These are phyloP conservation scores for Entophlyctis luteolus DNA, from an alignment of 192 early-diverging fungal species.

Conservation along the genomic window DNA sequence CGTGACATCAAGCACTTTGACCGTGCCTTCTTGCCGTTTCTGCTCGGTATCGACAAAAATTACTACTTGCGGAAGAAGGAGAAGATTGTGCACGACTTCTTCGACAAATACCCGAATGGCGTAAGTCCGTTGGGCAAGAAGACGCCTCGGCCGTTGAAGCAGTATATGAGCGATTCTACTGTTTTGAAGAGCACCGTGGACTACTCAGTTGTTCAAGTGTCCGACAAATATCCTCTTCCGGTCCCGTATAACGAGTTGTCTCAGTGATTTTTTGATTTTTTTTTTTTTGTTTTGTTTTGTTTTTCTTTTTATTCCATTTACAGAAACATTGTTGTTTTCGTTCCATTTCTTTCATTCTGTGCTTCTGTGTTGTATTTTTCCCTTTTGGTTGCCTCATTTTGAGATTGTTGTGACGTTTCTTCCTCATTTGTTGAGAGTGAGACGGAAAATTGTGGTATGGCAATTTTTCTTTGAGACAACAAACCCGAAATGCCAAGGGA, in stretches of 20 bases:
- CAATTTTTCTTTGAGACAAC: no score
- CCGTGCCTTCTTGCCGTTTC: not conserved
- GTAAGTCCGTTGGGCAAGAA: not conserved
- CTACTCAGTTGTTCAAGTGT: not conserved
- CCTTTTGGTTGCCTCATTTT: not conserved
- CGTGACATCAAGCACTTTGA: not conserved
- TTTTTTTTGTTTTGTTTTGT: no score
- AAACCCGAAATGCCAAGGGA: no score
- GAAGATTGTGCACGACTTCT: constrained; percentile 4
- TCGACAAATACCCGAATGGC: not conserved
- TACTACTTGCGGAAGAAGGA: not conserved
- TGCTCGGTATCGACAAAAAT: not conserved
- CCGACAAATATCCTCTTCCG: not conserved
- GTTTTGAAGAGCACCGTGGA: not conserved
- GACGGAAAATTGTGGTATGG: no score
- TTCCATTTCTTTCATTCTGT: no score
- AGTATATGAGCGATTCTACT: not conserved
- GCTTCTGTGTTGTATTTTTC: not conserved
- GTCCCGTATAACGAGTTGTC: not conserved
- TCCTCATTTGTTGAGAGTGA: no score
- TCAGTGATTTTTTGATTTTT: no score
- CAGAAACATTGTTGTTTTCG: not conserved
- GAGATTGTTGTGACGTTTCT: not conserved
- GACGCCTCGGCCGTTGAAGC: constrained; percentile 10
- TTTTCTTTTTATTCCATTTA: not conserved